These are phyloP conservation scores for Penicillium occitanis DNA, from an alignment of 2,329 filamentous ascomycete species.

Conservation along the genomic window DNA sequence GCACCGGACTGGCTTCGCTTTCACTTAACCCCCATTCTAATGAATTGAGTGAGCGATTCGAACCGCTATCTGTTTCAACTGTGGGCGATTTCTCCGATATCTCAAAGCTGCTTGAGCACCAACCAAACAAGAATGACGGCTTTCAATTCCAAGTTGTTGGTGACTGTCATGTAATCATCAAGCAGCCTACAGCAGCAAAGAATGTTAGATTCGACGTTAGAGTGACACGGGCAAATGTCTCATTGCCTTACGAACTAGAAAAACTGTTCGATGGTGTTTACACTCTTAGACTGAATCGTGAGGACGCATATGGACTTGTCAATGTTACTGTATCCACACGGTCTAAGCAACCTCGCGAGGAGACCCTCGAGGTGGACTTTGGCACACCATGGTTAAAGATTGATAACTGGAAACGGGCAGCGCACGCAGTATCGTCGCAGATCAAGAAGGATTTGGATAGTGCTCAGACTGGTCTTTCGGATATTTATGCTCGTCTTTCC, in stretches of 20 bases:
- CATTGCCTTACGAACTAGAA: constrained; percentile 48
- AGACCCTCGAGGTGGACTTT: constrained; percentile 43
- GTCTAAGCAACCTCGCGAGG: constrained; percentile 36
- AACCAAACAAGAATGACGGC: constrained; percentile 35
- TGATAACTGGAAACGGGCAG: constrained; percentile 47
- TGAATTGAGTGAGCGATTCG: constrained; percentile 21
- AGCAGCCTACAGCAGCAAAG: constrained; percentile 49
- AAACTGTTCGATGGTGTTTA: constrained; percentile 56
- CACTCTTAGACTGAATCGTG: constrained; percentile 50
- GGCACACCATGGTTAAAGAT: constrained; percentile 50
- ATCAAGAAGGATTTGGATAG: constrained; percentile 38
- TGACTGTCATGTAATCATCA: constrained; percentile 55
- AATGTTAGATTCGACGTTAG: constrained; percentile 51
- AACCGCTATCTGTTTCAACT: constrained; percentile 24
- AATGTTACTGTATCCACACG: constrained; percentile 49
- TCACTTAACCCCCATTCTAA: constrained; percentile 26
- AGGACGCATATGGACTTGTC: constrained; percentile 51
- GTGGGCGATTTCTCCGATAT: constrained; percentile 30
- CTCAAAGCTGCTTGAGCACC: constrained; percentile 26
- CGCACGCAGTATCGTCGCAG: constrained; percentile 37
- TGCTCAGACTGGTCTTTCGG: constrained; percentile 40
- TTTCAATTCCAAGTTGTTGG: constrained; percentile 58
- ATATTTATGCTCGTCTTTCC: constrained; percentile 39
- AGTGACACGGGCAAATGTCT: constrained; percentile 45
- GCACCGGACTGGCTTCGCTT: constrained; percentile 28